A percentile compares a stretch with the other conserved stretches of the same genome.
These are phyloP conservation scores for Lactarius psammicola DNA, from an alignment of 768 basidiomycete genomes.

Conservation along the genomic window DNA sequence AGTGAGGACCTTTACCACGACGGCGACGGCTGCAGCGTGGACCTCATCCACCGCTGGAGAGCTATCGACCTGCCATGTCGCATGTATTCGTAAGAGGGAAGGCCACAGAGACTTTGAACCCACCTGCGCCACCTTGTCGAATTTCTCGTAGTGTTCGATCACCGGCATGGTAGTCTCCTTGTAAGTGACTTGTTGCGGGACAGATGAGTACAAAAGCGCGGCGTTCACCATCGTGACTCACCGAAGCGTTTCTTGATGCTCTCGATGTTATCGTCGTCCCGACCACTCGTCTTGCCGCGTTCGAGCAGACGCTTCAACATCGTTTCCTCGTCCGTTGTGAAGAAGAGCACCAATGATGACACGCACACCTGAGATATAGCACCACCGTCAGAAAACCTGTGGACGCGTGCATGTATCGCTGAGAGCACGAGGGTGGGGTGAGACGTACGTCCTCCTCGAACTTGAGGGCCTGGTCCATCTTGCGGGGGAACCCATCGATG, in stretches of 20 bases:
- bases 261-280: conserved; percentile 94
- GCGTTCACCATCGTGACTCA: conserved; percentile 38
- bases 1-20: conserved; percentile 50
- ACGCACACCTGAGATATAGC: conserved; percentile 61
- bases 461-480: conserved; percentile 95
- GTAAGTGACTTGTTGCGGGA: conserved; percentile 62
- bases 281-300: conserved; percentile 89
- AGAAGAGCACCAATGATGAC: conserved; percentile 81
- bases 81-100: conserved; percentile 1
- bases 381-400: neutral
- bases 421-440: neutral
- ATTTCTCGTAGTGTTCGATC: conserved; percentile 70
- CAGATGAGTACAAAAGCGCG: neutral
- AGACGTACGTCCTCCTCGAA: conserved; percentile 79
- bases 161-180: conserved; percentile 90
- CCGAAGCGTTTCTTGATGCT: conserved; percentile 97
- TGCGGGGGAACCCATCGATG: conserved; percentile 95
- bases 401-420: neutral
- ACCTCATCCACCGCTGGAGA: conserved; percentile 69
- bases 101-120: conserved; percentile 26
- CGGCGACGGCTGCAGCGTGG: conserved; percentile 54
- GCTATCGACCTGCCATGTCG: conserved; percentile 59
- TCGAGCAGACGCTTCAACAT: conserved; percentile 85
- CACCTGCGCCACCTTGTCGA: conserved; percentile 79
- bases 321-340: conserved; percentile 81